Conservation (phyloP, 2,329 filamentous ascomycete genomes). For the Hypoxylon sp. region DNA sequence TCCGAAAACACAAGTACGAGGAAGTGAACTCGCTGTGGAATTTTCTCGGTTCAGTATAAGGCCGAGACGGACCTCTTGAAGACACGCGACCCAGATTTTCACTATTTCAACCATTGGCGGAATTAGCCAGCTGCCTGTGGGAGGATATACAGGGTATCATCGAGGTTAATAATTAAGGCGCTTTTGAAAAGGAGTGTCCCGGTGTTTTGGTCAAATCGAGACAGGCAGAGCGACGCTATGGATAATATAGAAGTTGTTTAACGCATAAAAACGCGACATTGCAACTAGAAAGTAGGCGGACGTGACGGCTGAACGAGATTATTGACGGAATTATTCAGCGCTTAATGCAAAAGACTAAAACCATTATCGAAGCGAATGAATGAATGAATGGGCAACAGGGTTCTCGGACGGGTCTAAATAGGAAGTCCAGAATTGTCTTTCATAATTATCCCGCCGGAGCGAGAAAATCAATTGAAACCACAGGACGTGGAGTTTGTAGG, state of each 20-base stretch:
- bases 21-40: not conserved
- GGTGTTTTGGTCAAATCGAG: constrained; percentile 42
- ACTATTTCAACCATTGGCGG: constrained; percentile 32
- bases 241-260: constrained; percentile 10
- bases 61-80: constrained; percentile 27
- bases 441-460: constrained; percentile 15
- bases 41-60: constrained; percentile 35
- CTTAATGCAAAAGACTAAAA: constrained; percentile 1
- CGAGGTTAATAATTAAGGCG: constrained; percentile 18
- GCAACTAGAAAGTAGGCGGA: constrained; percentile 19
- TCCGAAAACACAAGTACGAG: not conserved
- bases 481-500: not conserved
- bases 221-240: constrained; percentile 32
- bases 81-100: constrained; percentile 4
- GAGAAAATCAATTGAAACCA: not conserved
- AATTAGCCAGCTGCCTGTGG: constrained; percentile 26
- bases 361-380: constrained; percentile 11
- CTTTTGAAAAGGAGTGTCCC: constrained; percentile 18
- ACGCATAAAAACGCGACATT: constrained; percentile 15
- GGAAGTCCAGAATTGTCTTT: constrained; percentile 8
- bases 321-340: constrained; percentile 38
- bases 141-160: constrained; percentile 31
- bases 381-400: not conserved
- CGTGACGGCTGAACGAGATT: constrained; percentile 17
- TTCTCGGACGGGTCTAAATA: constrained; percentile 4